Conservation (phyloP, 2,329 filamentous ascomycete species). For the Aspergillus tamarii region DNA sequence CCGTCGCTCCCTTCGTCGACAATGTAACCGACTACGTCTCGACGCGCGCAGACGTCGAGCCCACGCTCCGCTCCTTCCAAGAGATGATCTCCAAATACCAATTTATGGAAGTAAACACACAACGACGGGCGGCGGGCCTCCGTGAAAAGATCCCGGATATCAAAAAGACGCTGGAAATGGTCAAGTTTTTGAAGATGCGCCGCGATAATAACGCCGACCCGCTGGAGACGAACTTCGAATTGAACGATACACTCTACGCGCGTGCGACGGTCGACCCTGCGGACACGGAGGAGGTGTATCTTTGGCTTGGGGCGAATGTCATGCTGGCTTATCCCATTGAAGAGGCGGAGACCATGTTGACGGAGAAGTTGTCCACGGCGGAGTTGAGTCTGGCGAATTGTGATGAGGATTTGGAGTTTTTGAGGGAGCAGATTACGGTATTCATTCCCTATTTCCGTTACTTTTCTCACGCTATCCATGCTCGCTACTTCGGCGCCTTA, state of each 20-base stretch:
- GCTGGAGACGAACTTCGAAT: conserved; percentile 90
- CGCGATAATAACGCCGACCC: conserved; percentile 60
- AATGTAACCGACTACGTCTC: conserved; percentile 52
- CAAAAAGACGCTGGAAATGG: conserved; percentile 90
- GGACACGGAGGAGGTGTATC: conserved; percentile 77
- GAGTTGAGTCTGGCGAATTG: conserved; percentile 82
- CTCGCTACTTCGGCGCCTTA: background rate
- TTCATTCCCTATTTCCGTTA: conserved; percentile 33
- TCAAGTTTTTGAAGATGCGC: conserved; percentile 78
- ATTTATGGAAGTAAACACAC: conserved; percentile 96
- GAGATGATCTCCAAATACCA: conserved; percentile 84
- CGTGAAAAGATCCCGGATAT: conserved; percentile 98
- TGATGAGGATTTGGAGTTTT: conserved; percentile 93
- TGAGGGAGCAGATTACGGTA: conserved; percentile 95
- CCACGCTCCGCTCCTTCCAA: conserved; percentile 51
- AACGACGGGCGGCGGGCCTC: conserved; percentile 77
- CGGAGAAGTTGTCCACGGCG: conserved; percentile 76
- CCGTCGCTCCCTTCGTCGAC: conserved; percentile 51
- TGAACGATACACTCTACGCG: conserved; percentile 94
- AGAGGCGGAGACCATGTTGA: conserved; percentile 79
- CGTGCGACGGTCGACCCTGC: conserved; percentile 81
- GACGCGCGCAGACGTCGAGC: conserved; percentile 49
- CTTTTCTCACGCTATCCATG: conserved; percentile 1
- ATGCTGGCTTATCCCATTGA: conserved; percentile 94
- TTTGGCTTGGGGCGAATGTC: conserved; percentile 98